Percentiles rank a stretch among this genome's conserved stretches.
phyloP scores from a whole-genome alignment of 1,284 basidiomycete genomes.

The Neolentinus lepideus region DNA sequence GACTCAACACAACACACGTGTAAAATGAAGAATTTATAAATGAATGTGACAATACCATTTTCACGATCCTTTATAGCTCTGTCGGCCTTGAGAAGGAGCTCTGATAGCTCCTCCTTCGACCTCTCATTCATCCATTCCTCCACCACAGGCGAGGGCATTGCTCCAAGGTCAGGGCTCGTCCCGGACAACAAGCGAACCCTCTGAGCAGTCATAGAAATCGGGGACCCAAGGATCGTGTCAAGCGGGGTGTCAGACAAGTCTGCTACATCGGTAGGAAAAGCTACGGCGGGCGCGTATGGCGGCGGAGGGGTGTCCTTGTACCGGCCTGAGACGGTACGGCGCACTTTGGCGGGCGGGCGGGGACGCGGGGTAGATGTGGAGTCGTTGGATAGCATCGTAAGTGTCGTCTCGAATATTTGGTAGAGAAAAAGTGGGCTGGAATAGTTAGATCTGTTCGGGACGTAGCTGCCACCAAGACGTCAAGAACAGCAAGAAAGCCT shows the following conservation, averaged over 20 bases:
- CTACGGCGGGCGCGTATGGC: conserved; percentile 33
- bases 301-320: conserved; percentile 43
- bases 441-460: background rate
- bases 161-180: conserved; percentile 10
- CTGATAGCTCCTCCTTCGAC: conserved; percentile 66
- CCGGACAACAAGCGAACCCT: conserved; percentile 12
- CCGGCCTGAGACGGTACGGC: conserved; percentile 31
- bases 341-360: conserved; percentile 51
- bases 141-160: conserved; percentile 17
- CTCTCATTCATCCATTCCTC: conserved; percentile 49
- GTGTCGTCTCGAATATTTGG: background rate
- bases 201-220: conserved; percentile 26
- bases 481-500: background rate
- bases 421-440: background rate
- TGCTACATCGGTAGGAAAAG: conserved; percentile 13
- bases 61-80: conserved; percentile 70
- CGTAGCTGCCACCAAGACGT: background rate
- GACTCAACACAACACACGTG: background rate
- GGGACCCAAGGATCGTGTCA: conserved; percentile 30
- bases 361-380: conserved; percentile 41
- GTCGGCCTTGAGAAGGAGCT: conserved; percentile 60
- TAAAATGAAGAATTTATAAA: background rate
- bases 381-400: conserved; percentile 40
- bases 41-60: conserved; percentile 32
- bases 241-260: conserved; percentile 9